Base-by-base conservation (phyloP, 2,329 filamentous ascomycete genomes). In the Beauveria sp. region DNA sequence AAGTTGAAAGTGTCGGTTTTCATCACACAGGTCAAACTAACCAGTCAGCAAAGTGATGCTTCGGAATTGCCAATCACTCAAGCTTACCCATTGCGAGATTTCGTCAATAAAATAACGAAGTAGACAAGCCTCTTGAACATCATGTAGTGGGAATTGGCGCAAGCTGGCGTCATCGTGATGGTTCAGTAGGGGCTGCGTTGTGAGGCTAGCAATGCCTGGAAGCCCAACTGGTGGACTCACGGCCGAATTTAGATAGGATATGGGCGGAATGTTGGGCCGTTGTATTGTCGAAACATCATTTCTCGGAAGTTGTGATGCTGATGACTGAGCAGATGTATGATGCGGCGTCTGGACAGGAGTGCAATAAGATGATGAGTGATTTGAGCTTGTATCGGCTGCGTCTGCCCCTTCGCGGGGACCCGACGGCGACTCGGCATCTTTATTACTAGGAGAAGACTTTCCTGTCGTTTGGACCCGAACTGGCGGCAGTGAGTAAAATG, bases 21-120 rank as follows among this genome's bases (percentile, higher is more conserved):
- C 72, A n/a, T 77, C 74, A 20, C 74, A 76, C 1, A 77, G 67
- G 34, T 77, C 74, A 60, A 77, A 73, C 74, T 76, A 43, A 4
- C 10, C 12, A n/a, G n/a, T 26, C 30, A 50, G 22, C 20, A 18
- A 51, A 7, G 2, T 9, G 12, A 38, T 1, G 2, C 42, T 6
- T 3, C 24, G 3, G 2, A 18, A 2, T n/a, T 42, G 8, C 10
- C 49, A 38, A 10, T n/a, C 12, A 20, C 5, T 10, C 6, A 26
- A 10, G 18, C 65, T 54, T 68, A 76, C 74, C 74, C 74, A 76
- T 53, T 73, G 73, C 9, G 74, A 75, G 12, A 76, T 67, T 52
- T 76, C 74, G 30, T 76, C 74, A 10, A 75, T 68, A 62, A 75
- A 76, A 56, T 76, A 76, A 3, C 73, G 66, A 14, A 76, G 65